Percentiles rank a stretch among this genome's conserved stretches.
phyloP scores from a whole-genome alignment of 371 early-diverging fungal species.

The Mortierella sp. region DNA sequence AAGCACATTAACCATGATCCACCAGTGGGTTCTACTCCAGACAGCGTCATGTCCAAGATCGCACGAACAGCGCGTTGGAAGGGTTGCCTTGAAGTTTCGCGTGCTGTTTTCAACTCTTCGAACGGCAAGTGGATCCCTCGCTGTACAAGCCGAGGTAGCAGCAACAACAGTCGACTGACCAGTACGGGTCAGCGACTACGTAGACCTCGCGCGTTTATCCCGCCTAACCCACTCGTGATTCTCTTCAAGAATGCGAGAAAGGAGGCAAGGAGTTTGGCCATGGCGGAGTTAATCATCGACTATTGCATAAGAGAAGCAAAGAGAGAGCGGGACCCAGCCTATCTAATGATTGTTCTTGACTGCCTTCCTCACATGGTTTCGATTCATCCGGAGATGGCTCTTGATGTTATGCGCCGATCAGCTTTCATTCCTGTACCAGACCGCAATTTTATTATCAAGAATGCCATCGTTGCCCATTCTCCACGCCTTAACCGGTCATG shows the following conservation, averaged over 20 bases:
- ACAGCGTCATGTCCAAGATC: slow-evolving; percentile 15
- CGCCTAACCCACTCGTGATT: neutral
- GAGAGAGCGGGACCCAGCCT: slow-evolving; percentile 16
- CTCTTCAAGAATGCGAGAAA: slow-evolving; percentile 13
- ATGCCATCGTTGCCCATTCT: slow-evolving; percentile 9
- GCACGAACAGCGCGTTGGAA: slow-evolving; percentile 11
- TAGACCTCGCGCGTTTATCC: no score
- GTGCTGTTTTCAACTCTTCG: slow-evolving; percentile 5
- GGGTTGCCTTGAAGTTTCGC: neutral
- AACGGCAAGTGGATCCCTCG: slow-evolving; percentile 27
- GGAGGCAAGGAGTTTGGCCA: slow-evolving; percentile 13
- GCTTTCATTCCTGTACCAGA: slow-evolving; percentile 26
- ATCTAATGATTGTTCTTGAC: slow-evolving; percentile 6
- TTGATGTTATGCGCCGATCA: slow-evolving; percentile 10
- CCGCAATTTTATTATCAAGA: slow-evolving; percentile 14
- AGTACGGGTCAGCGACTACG: no score
- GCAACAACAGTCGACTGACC: neutral
- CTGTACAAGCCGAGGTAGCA: neutral
- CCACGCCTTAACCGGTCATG: neutral
- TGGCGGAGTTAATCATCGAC: slow-evolving; percentile 22
- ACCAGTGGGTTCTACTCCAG: neutral
- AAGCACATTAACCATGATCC: slow-evolving; percentile 19
- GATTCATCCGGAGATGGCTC: slow-evolving; percentile 13
- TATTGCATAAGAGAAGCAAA: slow-evolving; percentile 23
- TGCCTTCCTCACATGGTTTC: slow-evolving; percentile 8